phyloP scores from a whole-genome alignment of 345 rosid species.

The Eucalyptus sp. region DNA sequence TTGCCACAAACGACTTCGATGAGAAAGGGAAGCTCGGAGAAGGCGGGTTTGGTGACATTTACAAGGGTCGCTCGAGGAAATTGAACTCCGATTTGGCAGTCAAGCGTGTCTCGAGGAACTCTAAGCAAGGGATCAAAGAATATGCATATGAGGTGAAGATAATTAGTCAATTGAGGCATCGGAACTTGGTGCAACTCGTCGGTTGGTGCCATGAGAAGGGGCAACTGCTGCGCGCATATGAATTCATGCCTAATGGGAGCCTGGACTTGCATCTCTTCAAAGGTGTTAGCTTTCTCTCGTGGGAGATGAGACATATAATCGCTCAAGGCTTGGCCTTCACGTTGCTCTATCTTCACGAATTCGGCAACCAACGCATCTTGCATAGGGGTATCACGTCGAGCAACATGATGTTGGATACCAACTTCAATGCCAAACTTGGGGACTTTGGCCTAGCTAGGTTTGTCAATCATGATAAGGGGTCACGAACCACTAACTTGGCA shows the following conservation, averaged over 20 bases:
- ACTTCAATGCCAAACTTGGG: slow-evolving; percentile 13
- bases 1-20: background rate
- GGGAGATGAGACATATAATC: slow-evolving; percentile 2
- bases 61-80: slow-evolving; percentile 1
- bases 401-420: slow-evolving; percentile 9
- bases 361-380: slow-evolving; percentile 4
- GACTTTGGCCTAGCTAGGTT: slow-evolving; percentile 26
- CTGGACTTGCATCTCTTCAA: slow-evolving; percentile 7
- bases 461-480: slow-evolving; percentile 9
- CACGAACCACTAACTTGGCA: slow-evolving; percentile 1
- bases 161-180: slow-evolving; percentile 12
- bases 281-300: background rate
- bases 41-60: slow-evolving; percentile 12
- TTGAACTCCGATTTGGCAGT: background rate
- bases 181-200: slow-evolving; percentile 10
- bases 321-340: slow-evolving; percentile 10
- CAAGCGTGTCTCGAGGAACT: slow-evolving; percentile 1
- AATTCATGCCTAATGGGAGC: slow-evolving; percentile 3
- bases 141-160: slow-evolving; percentile 10
- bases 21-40: slow-evolving; percentile 4
- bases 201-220: slow-evolving; percentile 16
- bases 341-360: slow-evolving; percentile 7
- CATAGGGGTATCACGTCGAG: slow-evolving; percentile 16
- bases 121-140: slow-evolving; percentile 8
- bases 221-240: slow-evolving; percentile 5